Conservation (phyloP, 495 filamentous ascomycete genomes). For the Penicillium verhagenii region DNA sequence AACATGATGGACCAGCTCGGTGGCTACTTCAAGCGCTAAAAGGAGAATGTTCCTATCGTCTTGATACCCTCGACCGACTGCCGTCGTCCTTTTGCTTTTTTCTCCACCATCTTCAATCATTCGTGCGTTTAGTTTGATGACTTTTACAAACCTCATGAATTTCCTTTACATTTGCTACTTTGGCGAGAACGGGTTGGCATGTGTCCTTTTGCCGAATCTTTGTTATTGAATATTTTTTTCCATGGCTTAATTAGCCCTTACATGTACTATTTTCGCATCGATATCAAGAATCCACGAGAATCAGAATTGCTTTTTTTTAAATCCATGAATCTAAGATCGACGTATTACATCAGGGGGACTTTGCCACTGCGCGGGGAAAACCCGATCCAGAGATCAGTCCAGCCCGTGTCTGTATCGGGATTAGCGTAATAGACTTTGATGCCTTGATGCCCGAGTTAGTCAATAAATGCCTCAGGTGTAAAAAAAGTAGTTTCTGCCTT, state of each 20-base stretch:
- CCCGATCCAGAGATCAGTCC: neutral
- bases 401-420: neutral
- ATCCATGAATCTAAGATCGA: neutral
- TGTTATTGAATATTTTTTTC: conserved; percentile 2
- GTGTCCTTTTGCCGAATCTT: conserved; percentile 15
- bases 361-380: conserved; percentile 12
- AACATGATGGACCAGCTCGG: conserved; percentile 43
- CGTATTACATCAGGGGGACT: conserved; percentile 3
- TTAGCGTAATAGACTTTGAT: conserved; percentile 3
- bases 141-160: conserved; percentile 23
- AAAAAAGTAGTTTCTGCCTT: conserved; percentile 2
- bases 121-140: conserved; percentile 14
- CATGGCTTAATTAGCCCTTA: conserved; percentile 15
- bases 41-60: neutral
- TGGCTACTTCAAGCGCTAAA: conserved; percentile 47
- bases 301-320: conserved; percentile 10
- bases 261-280: conserved; percentile 14
- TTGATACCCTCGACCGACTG: neutral
- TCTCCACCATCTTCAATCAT: neutral
- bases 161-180: conserved; percentile 16
- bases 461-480: conserved; percentile 25
- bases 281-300: conserved; percentile 10
- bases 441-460: conserved; percentile 15
- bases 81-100: conserved; percentile 6
- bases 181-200: conserved; percentile 15